Conservation (phyloP, 306 rosid species). For the Vicia villosa region DNA sequence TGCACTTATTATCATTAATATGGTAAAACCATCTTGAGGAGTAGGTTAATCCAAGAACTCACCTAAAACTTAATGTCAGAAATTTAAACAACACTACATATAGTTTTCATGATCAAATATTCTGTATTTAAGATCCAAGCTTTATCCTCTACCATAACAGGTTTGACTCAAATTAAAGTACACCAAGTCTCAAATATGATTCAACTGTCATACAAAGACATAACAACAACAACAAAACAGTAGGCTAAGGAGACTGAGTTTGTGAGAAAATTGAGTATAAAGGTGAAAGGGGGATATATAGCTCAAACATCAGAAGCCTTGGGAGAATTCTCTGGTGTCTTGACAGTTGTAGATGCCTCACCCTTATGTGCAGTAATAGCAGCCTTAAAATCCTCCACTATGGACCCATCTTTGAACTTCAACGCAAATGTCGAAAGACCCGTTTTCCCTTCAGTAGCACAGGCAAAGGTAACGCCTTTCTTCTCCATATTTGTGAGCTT, state of each 20-base stretch:
- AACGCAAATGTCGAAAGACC: slow-evolving; percentile 86
- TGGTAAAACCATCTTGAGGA: neutral
- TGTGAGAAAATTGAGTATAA: slow-evolving; percentile 28
- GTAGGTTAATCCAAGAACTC: neutral
- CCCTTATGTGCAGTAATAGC: slow-evolving; percentile 67
- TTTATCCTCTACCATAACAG: slow-evolving; percentile 30
- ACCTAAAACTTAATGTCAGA: neutral
- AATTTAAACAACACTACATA: neutral
- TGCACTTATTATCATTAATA: neutral
- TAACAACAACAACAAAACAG: slow-evolving; percentile 16
- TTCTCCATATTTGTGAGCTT: slow-evolving; percentile 88
- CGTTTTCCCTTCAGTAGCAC: slow-evolving; percentile 68
- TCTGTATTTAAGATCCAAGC: slow-evolving; percentile 31
- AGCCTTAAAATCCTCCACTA: slow-evolving; percentile 70
- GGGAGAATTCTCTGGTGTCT: slow-evolving; percentile 86
- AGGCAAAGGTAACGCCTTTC: slow-evolving; percentile 90
- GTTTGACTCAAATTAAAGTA: slow-evolving; percentile 45
- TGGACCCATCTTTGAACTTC: slow-evolving; percentile 81
- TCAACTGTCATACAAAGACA: slow-evolving; percentile 53
- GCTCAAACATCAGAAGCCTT: slow-evolving; percentile 58
- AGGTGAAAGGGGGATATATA: neutral
- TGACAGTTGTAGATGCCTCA: slow-evolving; percentile 46
- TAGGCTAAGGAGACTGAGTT: slow-evolving; percentile 35
- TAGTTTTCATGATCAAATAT: neutral
- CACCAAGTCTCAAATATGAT: slow-evolving; percentile 55